These are phyloP conservation scores for Hysterium pulicare DNA, from an alignment of 2,329 filamentous ascomycete genomes.

Conservation along the genomic window DNA sequence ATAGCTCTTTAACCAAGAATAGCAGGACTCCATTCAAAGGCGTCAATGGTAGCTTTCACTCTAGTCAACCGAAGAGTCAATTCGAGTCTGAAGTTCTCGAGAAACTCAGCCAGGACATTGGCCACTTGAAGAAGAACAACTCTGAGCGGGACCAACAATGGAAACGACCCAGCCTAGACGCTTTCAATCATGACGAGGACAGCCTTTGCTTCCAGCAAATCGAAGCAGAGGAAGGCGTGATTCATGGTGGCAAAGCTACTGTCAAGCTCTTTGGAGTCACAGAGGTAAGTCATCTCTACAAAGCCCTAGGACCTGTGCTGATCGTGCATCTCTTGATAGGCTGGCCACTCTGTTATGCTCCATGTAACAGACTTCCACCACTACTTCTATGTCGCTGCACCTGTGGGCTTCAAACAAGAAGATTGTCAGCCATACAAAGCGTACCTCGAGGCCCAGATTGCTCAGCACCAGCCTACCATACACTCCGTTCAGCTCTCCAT, in stretches of 20 bases:
- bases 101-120: constrained; percentile 93
- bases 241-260: constrained; percentile 71
- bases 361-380: constrained; percentile 96
- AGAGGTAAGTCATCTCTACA: constrained; percentile 51
- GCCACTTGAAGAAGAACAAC: constrained; percentile 78
- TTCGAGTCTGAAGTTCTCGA: constrained; percentile 96
- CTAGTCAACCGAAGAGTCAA: constrained; percentile 80
- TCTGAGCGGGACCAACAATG: constrained; percentile 92
- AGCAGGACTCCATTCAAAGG: constrained; percentile 63
- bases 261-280: constrained; percentile 95
- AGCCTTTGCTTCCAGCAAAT: constrained; percentile 91
- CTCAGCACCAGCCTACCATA: constrained; percentile 68
- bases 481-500: constrained; percentile 77
- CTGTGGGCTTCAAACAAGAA: constrained; percentile 70
- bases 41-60: constrained; percentile 55
- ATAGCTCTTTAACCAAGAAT: constrained; percentile 55
- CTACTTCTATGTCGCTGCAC: constrained; percentile 91
- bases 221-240: constrained; percentile 83
- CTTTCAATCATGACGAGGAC: constrained; percentile 63
- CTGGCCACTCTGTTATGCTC: constrained; percentile 85
- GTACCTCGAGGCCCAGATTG: constrained; percentile 76
- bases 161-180: constrained; percentile 63
- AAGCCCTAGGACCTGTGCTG: no score
- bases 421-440: constrained; percentile 77
- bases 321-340: constrained; percentile 34